Base-by-base conservation (phyloP, 495 filamentous ascomycete genomes). In the Penicillium canariense region DNA sequence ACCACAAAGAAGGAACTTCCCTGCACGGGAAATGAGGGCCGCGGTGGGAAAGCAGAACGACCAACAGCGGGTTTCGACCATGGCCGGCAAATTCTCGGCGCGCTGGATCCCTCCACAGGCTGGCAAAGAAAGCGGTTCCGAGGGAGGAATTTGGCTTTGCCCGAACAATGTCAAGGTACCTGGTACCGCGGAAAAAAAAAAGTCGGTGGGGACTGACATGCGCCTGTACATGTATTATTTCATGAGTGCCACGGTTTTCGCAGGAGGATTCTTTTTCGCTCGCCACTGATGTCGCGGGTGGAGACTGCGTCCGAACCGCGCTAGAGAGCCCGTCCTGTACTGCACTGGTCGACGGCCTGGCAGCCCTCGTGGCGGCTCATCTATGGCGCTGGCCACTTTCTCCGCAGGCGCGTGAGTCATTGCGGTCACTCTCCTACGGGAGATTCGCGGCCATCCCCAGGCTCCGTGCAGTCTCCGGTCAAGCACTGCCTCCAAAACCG, bases 141-240 rank as follows among this genome's bases (percentile, higher is more conserved):
- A n/a, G n/a, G n/a, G n/a, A n/a, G n/a, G n/a, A n/a, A n/a, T n/a
- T n/a, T n/a, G n/a, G n/a, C n/a, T n/a, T n/a, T n/a, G n/a, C n/a
- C n/a, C n/a, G n/a, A n/a, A n/a, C n/a, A n/a, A n/a, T n/a, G 43
- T 30, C 25, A 20, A 28, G 59, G 64, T 67, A 60, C 59, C 26
- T 49, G 48, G 40, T 40, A 64, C 54, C 8, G 40, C 50, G 40
- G 53, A 50, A 44, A 55, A 59, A 43, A 44, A 60, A 64, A 53
- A 54, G 62, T 65, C 65, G 62, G 62, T 60, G 62, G 62, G 42
- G 61, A 66, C n/a, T 61, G 57, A 26, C 56, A 58, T 31, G 49
- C 58, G 30, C 30, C 20, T 20, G 5, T 2, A 10, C 17, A 8
- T 8, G 17, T 39, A 12, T 11, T 39, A 10, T 23, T 22, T 39